Percentiles rank a stretch among this genome's conserved stretches.
phyloP scores from a whole-genome alignment of 176 grass and related monocot species.

The Carex cristatella region DNA sequence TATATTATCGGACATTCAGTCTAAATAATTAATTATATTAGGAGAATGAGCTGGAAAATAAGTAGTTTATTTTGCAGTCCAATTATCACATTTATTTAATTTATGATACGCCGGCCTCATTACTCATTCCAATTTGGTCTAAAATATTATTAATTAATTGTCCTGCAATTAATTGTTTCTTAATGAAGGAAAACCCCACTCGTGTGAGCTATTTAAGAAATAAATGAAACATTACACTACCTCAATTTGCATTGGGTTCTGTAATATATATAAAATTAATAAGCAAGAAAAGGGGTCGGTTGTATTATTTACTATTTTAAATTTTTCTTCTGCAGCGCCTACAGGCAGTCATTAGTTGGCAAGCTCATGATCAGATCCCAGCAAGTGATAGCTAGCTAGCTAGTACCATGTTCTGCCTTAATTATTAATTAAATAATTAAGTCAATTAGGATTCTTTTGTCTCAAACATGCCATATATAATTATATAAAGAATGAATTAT shows the following conservation, averaged over 20 bases:
- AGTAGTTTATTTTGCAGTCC: not conserved
- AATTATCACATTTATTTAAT: constrained; percentile 10
- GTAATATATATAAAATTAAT: not conserved
- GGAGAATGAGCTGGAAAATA: not conserved
- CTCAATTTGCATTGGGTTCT: not conserved
- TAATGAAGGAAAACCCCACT: not conserved
- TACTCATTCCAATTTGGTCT: constrained; percentile 15
- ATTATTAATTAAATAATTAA: not conserved
- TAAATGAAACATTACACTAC: not conserved
- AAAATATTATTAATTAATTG: not conserved
- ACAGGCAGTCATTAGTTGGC: constrained; percentile 23
- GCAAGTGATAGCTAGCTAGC: not conserved
- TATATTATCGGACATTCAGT: not conserved
- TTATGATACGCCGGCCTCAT: constrained; percentile 2
- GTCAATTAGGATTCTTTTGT: not conserved
- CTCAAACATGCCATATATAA: not conserved
- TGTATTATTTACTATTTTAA: not conserved
- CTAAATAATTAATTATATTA: not conserved
- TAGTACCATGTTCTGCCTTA: not conserved
- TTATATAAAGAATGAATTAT: not conserved
- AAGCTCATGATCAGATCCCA: not conserved
- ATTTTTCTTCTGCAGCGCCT: not conserved
- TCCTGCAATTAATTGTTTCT: not conserved
- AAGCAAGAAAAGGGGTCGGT: constrained; percentile 8
- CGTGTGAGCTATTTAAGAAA: constrained; percentile 8